Evolutionary conservation across 192 early-diverging fungal species (phyloP).

Genomic region (Funneliformis mosseae): DNA sequence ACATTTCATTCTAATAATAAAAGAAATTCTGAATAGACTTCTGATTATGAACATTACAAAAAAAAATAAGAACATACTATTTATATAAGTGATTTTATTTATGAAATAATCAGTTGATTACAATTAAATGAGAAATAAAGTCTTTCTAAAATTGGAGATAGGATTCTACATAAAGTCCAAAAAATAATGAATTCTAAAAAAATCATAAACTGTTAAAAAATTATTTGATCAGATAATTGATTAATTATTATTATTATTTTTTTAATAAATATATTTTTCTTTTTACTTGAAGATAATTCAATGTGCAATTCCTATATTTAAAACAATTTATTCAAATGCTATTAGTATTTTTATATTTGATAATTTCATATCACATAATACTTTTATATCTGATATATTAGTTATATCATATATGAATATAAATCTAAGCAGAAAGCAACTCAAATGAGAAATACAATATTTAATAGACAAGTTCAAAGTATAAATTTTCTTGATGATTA

Average conservation of each 20-base stretch:
- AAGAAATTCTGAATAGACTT: not conserved
- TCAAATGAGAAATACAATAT: slow-evolving; percentile 6
- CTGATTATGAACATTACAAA: not conserved
- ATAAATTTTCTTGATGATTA: slow-evolving; percentile 11
- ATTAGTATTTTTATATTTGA: slow-evolving; percentile 36
- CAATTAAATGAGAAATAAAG: not conserved
- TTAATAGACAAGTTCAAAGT: slow-evolving; percentile 4
- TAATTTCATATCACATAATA: slow-evolving; percentile 25
- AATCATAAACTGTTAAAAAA: slow-evolving; percentile 11
- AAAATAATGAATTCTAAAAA: slow-evolving; percentile 23
- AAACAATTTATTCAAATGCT: not conserved
- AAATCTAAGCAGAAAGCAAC: slow-evolving; percentile 16
- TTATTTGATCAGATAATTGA: no score
- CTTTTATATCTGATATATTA: slow-evolving; percentile 18
- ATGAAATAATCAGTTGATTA: slow-evolving; percentile 14
- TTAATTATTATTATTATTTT: no score
- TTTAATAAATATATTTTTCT: no score
- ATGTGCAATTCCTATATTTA: not conserved
- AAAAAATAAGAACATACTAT: not conserved
- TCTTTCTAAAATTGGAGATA: no score
- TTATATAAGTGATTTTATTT: not conserved
- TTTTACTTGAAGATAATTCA: no score
- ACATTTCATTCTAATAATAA: slow-evolving; percentile 32
- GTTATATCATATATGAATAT: slow-evolving; percentile 32
- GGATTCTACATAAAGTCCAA: not conserved